Conservation (phyloP, 495 filamentous ascomycete species). For the Penicillium roqueforti region DNA sequence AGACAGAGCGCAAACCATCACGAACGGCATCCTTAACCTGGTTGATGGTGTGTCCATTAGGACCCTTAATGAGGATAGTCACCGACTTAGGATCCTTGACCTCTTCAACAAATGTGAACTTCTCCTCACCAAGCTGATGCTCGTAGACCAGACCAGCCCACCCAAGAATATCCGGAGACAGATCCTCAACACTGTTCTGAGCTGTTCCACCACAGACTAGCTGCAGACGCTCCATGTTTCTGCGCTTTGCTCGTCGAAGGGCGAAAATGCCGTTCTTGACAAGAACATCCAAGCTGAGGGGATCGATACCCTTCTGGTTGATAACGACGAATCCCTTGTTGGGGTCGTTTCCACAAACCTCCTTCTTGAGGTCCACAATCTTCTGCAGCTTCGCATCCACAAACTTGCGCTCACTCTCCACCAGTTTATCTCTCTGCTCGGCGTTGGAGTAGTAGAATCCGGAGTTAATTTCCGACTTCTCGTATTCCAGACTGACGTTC, state of each 20-base stretch:
- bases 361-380: conserved; percentile 97
- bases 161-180: conserved; percentile 82
- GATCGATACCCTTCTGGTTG: conserved; percentile 99
- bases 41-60: conserved; percentile 91
- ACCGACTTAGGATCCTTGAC: conserved; percentile 99
- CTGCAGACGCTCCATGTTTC: conserved; percentile 98
- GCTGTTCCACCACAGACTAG: conserved; percentile 86
- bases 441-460: conserved; percentile 98
- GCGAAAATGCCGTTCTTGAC: conserved; percentile 98
- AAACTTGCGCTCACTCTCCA: conserved; percentile 93
- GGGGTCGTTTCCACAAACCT: conserved; percentile 88
- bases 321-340: conserved; percentile 97
- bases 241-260: conserved; percentile 87
- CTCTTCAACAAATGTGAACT: conserved; percentile 97
- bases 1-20: conserved; percentile 89
- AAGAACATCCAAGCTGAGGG: conserved; percentile 87
- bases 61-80: conserved; percentile 96
- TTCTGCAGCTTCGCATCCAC: conserved; percentile 96
- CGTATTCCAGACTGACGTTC: conserved; percentile 96
- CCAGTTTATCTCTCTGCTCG: conserved; percentile 93
- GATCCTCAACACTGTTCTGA: conserved; percentile 93
- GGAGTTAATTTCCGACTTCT: conserved; percentile 99
- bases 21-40: conserved; percentile 97
- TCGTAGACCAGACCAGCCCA: conserved; percentile 98
- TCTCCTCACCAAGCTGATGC: conserved; percentile 96